Percentiles rank a stretch among this genome's conserved stretches.
These are phyloP conservation scores for Penicillium bovifimosum DNA, from an alignment of 495 filamentous ascomycete genomes.

Conservation along the genomic window DNA sequence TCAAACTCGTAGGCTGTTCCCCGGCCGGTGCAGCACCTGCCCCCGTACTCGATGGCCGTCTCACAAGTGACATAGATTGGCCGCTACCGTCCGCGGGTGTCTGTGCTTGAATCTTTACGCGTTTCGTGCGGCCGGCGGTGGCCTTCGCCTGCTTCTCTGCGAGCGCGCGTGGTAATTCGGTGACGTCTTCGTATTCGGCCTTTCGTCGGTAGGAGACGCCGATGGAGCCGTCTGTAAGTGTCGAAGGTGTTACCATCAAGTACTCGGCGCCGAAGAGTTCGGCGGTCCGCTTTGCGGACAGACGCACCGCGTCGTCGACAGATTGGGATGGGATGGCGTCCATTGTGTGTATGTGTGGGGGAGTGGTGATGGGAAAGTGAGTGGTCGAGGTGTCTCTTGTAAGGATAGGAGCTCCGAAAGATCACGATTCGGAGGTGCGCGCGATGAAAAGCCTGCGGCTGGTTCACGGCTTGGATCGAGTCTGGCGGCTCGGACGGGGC, in stretches of 20 bases:
- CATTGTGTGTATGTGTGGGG: constrained; percentile 19
- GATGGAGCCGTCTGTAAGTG: constrained; percentile 35
- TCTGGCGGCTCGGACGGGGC: background rate
- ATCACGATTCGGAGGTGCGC: constrained; percentile 7
- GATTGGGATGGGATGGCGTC: constrained; percentile 31
- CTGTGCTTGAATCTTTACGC: constrained; percentile 42
- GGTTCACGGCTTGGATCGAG: background rate
- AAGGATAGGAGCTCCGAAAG: constrained; percentile 1
- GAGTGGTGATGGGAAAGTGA: background rate
- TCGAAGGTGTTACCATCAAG: constrained; percentile 47
- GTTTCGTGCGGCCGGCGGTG: constrained; percentile 50
- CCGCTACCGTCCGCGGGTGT: constrained; percentile 32
- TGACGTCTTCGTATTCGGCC: constrained; percentile 76
- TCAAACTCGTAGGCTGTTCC: constrained; percentile 52
- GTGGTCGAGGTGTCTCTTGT: background rate
- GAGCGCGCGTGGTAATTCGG: constrained; percentile 74
- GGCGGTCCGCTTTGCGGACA: constrained; percentile 64
- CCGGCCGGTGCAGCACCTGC: constrained; percentile 27
- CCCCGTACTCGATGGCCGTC: constrained; percentile 24
- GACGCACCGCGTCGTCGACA: constrained; percentile 44
- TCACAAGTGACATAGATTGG: constrained; percentile 42
- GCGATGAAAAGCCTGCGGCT: constrained; percentile 14
- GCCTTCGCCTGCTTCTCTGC: constrained; percentile 77
- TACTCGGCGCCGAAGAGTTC: constrained; percentile 57
- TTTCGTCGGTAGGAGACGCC: constrained; percentile 57